Percentiles rank a stretch among this genome's conserved stretches.
Conservation (phyloP, 2,329 filamentous ascomycete species). For the Leptodontidium sp. region DNA sequence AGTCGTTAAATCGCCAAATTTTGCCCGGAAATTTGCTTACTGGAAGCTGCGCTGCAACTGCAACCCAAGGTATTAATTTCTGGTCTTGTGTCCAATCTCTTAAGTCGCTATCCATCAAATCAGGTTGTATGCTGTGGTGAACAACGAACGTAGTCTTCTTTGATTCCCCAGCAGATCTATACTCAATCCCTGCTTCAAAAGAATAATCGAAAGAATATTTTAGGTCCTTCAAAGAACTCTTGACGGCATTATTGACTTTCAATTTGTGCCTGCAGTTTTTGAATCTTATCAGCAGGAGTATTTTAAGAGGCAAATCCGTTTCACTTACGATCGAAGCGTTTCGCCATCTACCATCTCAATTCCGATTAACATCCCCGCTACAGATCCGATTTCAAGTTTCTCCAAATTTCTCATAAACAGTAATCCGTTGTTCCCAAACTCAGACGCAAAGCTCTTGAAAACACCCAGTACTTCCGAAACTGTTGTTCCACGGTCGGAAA, state of each 20-base stretch:
- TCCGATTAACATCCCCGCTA: conserved; percentile 24
- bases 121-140: conserved; percentile 44
- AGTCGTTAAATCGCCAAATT: too few species aligned
- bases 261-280: conserved; percentile 33
- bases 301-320: too few species aligned
- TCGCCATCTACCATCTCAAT: conserved; percentile 34
- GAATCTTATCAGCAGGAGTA: too few species aligned
- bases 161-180: conserved; percentile 8
- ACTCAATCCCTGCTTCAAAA: conserved; percentile 31
- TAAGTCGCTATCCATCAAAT: conserved; percentile 35
- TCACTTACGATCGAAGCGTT: too few species aligned
- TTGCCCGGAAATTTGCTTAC: too few species aligned
- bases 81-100: conserved; percentile 42
- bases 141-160: conserved; percentile 34
- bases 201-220: conserved; percentile 34
- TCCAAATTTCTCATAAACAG: conserved; percentile 47
- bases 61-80: conserved; percentile 44
- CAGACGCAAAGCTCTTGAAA: conserved; percentile 40
- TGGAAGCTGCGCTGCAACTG: too few species aligned
- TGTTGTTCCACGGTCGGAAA: conserved; percentile 40
- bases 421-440: conserved; percentile 44
- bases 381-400: conserved; percentile 35
- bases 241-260: conserved; percentile 36
- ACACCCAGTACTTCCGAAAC: conserved; percentile 42
- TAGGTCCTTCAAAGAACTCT: conserved; percentile 20